Percentiles rank a stretch among this genome's conserved stretches.
Evolutionary conservation across 495 filamentous ascomycete genomes (phyloP).

Genomic region (Tuber umbilicatum): DNA sequence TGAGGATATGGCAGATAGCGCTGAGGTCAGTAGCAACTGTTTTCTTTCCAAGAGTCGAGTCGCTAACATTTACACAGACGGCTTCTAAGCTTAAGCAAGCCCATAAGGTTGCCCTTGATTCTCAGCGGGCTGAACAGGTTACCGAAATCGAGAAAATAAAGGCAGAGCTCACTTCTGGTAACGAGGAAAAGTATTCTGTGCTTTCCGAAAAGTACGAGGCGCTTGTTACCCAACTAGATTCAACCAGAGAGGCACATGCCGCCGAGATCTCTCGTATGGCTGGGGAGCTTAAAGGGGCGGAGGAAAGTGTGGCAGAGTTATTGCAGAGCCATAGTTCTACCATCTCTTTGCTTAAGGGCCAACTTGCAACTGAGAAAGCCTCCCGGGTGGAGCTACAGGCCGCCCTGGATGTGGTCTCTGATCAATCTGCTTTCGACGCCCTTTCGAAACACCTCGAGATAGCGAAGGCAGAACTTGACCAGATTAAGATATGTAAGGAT

Average conservation of each 20-base stretch:
- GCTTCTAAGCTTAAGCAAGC: slow-evolving; percentile 29
- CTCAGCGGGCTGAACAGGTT: slow-evolving; percentile 26
- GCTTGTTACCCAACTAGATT: too few species aligned
- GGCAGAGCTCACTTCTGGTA: too few species aligned
- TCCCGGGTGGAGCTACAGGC: slow-evolving; percentile 29
- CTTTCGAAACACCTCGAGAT: slow-evolving; percentile 16
- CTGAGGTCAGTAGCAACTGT: slow-evolving; percentile 32
- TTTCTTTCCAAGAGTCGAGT: slow-evolving; percentile 21
- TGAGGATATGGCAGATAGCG: slow-evolving; percentile 31
- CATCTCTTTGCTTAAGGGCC: slow-evolving; percentile 22
- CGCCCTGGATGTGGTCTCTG: slow-evolving; percentile 23
- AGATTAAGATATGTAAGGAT: slow-evolving; percentile 12
- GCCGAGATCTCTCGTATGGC: slow-evolving; percentile 30
- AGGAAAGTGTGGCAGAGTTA: slow-evolving; percentile 24
- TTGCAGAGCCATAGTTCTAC: slow-evolving; percentile 21
- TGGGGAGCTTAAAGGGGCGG: slow-evolving; percentile 28
- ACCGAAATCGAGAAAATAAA: slow-evolving; percentile 26
- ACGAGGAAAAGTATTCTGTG: too few species aligned
- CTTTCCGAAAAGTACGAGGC: too few species aligned
- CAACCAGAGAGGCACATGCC: slow-evolving; percentile 21
- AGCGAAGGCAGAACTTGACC: slow-evolving; percentile 16
- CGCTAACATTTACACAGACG: slow-evolving; percentile 36
- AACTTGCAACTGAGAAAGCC: slow-evolving; percentile 23
- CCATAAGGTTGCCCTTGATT: slow-evolving; percentile 29
- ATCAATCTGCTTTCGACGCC: slow-evolving; percentile 13